Evolutionary conservation across 1,284 basidiomycete species (phyloP).

Genomic region (Cutaneotrichosporon sp.): DNA sequence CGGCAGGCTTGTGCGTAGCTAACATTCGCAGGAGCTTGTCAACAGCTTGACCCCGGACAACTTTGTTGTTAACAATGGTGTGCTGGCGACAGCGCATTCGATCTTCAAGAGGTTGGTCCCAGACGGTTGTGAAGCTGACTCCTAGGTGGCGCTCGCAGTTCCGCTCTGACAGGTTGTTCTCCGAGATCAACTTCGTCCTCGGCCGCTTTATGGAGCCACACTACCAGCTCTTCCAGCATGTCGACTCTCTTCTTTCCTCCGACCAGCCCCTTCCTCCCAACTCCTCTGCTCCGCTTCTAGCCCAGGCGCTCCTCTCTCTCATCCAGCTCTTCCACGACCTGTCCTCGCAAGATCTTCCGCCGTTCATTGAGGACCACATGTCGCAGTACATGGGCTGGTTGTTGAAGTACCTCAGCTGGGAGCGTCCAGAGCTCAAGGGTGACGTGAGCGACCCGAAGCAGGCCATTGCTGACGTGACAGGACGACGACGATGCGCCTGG

Average conservation of each 20-base stretch:
- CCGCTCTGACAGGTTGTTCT: slow-evolving; percentile 81
- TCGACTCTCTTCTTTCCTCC: slow-evolving; percentile 55
- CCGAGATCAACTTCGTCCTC: slow-evolving; percentile 90
- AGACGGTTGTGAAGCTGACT: background rate
- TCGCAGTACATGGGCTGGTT: slow-evolving; percentile 78
- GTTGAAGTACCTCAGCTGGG: slow-evolving; percentile 75
- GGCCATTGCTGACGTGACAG: slow-evolving; percentile 52
- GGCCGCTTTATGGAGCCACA: slow-evolving; percentile 79
- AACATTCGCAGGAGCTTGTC: slow-evolving; percentile 70
- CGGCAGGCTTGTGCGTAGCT: background rate
- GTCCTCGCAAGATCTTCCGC: slow-evolving; percentile 91
- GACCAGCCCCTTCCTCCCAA: slow-evolving; percentile 49
- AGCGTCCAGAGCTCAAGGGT: slow-evolving; percentile 65
- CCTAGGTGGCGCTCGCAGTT: slow-evolving; percentile 81
- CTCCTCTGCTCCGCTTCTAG: slow-evolving; percentile 56
- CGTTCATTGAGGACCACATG: slow-evolving; percentile 87
- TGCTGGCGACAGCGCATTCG: slow-evolving; percentile 90
- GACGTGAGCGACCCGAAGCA: slow-evolving; percentile 61
- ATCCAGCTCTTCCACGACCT: slow-evolving; percentile 92
- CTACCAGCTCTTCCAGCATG: slow-evolving; percentile 71
- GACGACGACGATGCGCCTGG: slow-evolving; percentile 81
- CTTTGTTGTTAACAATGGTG: slow-evolving; percentile 81
- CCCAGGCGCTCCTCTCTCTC: slow-evolving; percentile 73
- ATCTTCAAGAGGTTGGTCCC: slow-evolving; percentile 71
- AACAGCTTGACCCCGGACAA: slow-evolving; percentile 71